Evolutionary conservation across 1,284 basidiomycete species (phyloP), one percentile per base, ranked within the genome.

Genomic region (Inonotus hispidus): DNA sequence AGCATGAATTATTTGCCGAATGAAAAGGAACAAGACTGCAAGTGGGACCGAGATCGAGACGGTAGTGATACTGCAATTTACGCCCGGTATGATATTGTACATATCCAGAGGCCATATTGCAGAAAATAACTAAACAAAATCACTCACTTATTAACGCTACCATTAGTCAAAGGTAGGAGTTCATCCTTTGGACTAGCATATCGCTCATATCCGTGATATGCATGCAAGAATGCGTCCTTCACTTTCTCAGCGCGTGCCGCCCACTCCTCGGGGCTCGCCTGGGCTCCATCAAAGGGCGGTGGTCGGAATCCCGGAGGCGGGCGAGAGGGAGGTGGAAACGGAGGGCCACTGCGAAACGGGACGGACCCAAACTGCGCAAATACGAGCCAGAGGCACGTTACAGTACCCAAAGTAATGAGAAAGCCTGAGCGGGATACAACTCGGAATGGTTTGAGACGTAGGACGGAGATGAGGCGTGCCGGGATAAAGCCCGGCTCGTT

Each of bases 181-280:
- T 88, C 85, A 68, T 87, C 85, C 52, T 77, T 73, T 0, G 84
- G 82, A 65, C 77, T 83, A 1, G 85, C 84, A 63, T 76, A 66
- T 38, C 71, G 67, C 63, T 77, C 75, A 68, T 87, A 87, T 2
- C 78, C 81, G 23, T 73, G 72, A 71, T 80, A 84, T 0, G 83
- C 79, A 65, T 81, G 79, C 32, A 77, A 60, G 68, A 84, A 87
- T 3, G 83, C 82, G n/a, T 76, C 73, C 65, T 77, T 79, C 52
- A 87, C 85, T 53, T 70, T 69, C 21, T 76, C 69, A 10, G 80
- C 78, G 13, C 63, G 43, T n/a, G 21, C 52, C 11, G 27, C 7
- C 63, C 63, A 64, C n/a, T 54, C 56, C 16, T 57, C 49, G 27
- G 52, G 53, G 35, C n/a, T 41, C 23, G 41, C 29, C 25, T 37